These are phyloP conservation scores for Colletotrichum melonis DNA, from an alignment of 2,329 filamentous ascomycete genomes.

Conservation along the genomic window DNA sequence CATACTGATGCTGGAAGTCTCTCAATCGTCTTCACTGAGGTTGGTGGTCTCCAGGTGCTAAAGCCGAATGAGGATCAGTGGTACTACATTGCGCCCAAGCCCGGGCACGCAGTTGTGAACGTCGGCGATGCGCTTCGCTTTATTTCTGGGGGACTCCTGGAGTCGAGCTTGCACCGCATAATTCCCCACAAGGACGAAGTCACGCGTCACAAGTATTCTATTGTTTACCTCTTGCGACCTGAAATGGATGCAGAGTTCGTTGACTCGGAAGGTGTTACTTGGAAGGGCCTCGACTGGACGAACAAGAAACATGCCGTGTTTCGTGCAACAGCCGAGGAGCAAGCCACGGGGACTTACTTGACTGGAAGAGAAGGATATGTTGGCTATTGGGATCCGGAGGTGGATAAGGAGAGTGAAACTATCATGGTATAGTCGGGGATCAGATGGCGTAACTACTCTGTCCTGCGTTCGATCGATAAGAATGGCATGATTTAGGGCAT, in stretches of 20 bases:
- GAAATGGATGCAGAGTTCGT: slow-evolving; percentile 38
- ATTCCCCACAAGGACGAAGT: slow-evolving; percentile 35
- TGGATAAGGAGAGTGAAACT: slow-evolving; percentile 6
- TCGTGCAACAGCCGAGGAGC: slow-evolving; percentile 14
- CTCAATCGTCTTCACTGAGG: slow-evolving; percentile 39
- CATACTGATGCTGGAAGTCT: slow-evolving; percentile 39
- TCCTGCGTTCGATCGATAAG: too few species aligned
- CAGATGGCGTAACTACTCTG: too few species aligned
- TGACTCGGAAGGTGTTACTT: slow-evolving; percentile 30
- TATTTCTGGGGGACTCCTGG: slow-evolving; percentile 27
- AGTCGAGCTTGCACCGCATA: slow-evolving; percentile 37
- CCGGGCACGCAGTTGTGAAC: slow-evolving; percentile 31
- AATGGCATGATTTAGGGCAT: too few species aligned
- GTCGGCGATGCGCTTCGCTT: slow-evolving; percentile 36
- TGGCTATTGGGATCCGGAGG: slow-evolving; percentile 18
- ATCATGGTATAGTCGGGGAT: background rate
- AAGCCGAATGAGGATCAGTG: slow-evolving; percentile 34
- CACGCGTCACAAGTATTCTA: slow-evolving; percentile 37
- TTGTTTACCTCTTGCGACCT: slow-evolving; percentile 39
- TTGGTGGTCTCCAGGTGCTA: slow-evolving; percentile 37
- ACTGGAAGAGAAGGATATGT: slow-evolving; percentile 21
- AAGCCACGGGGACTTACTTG: slow-evolving; percentile 12
- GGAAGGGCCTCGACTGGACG: slow-evolving; percentile 38
- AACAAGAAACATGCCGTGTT: slow-evolving; percentile 39
- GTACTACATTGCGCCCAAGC: slow-evolving; percentile 36